These are phyloP conservation scores for Parsonsia alboflavescens DNA, from an alignment of 257 asterid genomes.

Conservation along the genomic window DNA sequence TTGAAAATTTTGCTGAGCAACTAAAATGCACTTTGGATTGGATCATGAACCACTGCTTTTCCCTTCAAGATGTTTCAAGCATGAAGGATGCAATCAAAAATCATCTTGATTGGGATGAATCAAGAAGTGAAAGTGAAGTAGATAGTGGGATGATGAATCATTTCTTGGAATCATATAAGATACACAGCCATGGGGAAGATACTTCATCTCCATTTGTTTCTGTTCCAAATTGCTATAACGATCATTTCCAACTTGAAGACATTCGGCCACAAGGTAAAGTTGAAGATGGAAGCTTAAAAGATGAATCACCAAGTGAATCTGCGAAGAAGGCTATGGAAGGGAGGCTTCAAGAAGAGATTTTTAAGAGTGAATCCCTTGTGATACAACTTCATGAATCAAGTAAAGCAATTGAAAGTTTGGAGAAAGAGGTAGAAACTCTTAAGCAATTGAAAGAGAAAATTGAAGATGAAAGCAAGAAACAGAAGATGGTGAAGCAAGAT, in stretches of 20 bases:
- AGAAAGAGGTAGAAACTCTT: conserved; percentile 30
- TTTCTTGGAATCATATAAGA: conserved; percentile 31
- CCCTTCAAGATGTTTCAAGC: conserved; percentile 81
- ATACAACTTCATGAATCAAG: conserved; percentile 44
- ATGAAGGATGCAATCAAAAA: conserved; percentile 55
- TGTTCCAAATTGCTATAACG: conserved; percentile 19
- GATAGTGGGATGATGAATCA: conserved; percentile 42
- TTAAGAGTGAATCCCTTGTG: conserved; percentile 30
- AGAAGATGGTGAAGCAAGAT: conserved; percentile 35
- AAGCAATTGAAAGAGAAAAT: conserved; percentile 30
- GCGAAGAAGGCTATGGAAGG: conserved; percentile 29
- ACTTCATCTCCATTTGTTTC: conserved; percentile 21
- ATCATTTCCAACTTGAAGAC: conserved; percentile 27
- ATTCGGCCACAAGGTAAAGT: conserved; percentile 21
- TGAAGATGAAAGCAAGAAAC: conserved; percentile 30
- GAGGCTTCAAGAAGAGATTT: conserved; percentile 34
- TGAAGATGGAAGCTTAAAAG: conserved; percentile 26
- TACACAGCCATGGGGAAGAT: conserved; percentile 16
- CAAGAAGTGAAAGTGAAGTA: conserved; percentile 54
- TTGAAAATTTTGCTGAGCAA: conserved; percentile 45
- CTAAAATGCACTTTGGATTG: conserved; percentile 62
- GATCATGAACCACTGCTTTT: conserved; percentile 75
- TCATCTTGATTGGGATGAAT: conserved; percentile 62
- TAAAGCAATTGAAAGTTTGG: conserved; percentile 31
- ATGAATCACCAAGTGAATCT: conserved; percentile 29